Evolutionary conservation across 345 rosid species (phyloP).

Genomic region (Pistacia integerrima): DNA sequence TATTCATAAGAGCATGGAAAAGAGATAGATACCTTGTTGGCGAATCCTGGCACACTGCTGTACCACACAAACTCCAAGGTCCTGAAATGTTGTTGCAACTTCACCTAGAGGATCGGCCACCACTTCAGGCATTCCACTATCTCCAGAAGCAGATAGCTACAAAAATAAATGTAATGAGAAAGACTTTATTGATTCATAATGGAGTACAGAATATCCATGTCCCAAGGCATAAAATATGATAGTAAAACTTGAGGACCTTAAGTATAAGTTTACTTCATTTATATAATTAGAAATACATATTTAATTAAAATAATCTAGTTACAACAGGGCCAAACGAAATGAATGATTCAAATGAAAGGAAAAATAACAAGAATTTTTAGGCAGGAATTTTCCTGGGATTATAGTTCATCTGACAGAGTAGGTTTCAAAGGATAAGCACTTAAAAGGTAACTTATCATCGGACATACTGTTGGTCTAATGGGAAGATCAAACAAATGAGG

Average conservation of each 20-base stretch:
- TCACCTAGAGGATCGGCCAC: slow-evolving; percentile 91
- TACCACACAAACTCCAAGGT: slow-evolving; percentile 87
- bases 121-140: slow-evolving; percentile 89
- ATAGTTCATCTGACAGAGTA: no score
- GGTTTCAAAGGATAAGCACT: not conserved
- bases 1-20: not conserved
- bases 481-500: slow-evolving; percentile 98
- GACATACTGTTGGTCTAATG: slow-evolving; percentile 77
- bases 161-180: slow-evolving; percentile 12
- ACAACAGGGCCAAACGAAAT: no score
- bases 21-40: slow-evolving; percentile 68
- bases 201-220: no score
- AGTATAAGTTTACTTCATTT: no score
- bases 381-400: no score
- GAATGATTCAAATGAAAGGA: no score
- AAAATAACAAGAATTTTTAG: no score
- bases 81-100: slow-evolving; percentile 80
- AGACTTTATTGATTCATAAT: no score
- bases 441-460: slow-evolving; percentile 10
- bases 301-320: no score
- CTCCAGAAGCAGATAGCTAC: slow-evolving; percentile 95
- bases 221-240: no score
- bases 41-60: slow-evolving; percentile 98
- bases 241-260: no score
- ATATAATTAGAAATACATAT: no score